Base-by-base conservation (phyloP, 352 stramenopile genomes). In the Halophytophthora polymorphica region DNA sequence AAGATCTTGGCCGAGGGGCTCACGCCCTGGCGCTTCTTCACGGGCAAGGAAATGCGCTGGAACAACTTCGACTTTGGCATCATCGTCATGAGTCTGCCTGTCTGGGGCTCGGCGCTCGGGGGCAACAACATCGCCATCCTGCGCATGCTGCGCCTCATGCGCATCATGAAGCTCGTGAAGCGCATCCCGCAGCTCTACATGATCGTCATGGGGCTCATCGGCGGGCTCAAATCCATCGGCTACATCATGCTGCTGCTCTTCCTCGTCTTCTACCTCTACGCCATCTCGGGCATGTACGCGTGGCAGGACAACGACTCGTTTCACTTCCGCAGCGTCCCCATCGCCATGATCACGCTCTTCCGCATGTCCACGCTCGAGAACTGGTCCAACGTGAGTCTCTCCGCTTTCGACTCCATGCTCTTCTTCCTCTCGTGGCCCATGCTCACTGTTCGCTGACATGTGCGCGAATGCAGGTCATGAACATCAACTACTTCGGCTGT, bases 161-260 rank as follows among this genome's bases (percentile, higher is more conserved):
- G 86, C 21, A 91, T 96, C 56, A 86, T 96, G 69, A 96, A 97
- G 45, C 72, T 97, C 2, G 82, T 96, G 43, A 95, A 96, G 67
- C 70, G 78, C 6, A 72, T 96, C 19, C 88, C 88, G 14, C 82
- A 95, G 63, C 70, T 96, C n/a, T 89, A 89, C 54, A 90, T 96
- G 69, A 94, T 96, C 58, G 78, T 96, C 39, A 92, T 96, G 73
- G 88, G 86, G 0, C 77, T 97, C 17, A 89, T 96, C 25, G 83
- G 78, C 31, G 83, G 86, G 1, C 66, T 96, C 21, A 88, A 85
- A 56, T 95, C 80, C 25, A 96, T 96, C 62, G 79, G 75, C n/a
- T 97, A 96, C 69, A 95, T 96, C 45, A 71, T 86, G 42, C 40
- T 96, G 21, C 67, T 97, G 34, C 69, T 97, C 11, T 69, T 92